These are phyloP conservation scores for Sequoiadendron giganteum DNA, from an alignment of 75 land plant species.

Conservation along the genomic window DNA sequence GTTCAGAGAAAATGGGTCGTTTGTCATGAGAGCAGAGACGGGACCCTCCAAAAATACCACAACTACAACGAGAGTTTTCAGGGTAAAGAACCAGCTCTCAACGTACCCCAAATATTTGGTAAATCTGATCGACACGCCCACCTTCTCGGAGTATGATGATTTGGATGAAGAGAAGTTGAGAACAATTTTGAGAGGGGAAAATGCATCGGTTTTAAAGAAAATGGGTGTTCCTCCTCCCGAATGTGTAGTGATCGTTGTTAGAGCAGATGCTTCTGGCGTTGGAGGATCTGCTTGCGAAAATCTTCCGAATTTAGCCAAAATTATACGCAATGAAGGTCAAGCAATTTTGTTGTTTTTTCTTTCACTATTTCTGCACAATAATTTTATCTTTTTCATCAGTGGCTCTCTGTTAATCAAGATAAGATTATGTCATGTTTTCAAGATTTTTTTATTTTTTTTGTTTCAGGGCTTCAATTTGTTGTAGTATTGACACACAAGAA, in stretches of 20 bases:
- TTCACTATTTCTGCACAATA: background rate
- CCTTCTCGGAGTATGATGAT: background rate
- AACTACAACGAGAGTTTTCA: background rate
- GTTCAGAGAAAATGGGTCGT: background rate
- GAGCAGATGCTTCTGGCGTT: background rate
- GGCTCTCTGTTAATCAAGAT: no score
- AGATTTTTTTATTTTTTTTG: no score
- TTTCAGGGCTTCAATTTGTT: slow-evolving; percentile 12
- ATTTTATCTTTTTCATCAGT: background rate
- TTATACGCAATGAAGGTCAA: slow-evolving; percentile 7
- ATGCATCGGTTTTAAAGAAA: background rate
- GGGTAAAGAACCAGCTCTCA: background rate
- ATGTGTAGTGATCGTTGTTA: background rate
- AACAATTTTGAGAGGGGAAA: background rate
- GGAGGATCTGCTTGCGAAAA: background rate
- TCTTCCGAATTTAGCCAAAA: background rate
- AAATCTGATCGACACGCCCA: background rate
- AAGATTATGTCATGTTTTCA: no score
- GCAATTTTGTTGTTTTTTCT: background rate
- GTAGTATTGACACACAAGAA: slow-evolving; percentile 14
- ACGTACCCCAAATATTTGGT: background rate
- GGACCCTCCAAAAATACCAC: background rate
- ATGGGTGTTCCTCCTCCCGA: background rate
- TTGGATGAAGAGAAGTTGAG: background rate
- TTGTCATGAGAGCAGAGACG: slow-evolving; percentile 5